phyloP scores from a whole-genome alignment of 2,329 filamentous ascomycete species.

The Diaporthe longicolla region DNA sequence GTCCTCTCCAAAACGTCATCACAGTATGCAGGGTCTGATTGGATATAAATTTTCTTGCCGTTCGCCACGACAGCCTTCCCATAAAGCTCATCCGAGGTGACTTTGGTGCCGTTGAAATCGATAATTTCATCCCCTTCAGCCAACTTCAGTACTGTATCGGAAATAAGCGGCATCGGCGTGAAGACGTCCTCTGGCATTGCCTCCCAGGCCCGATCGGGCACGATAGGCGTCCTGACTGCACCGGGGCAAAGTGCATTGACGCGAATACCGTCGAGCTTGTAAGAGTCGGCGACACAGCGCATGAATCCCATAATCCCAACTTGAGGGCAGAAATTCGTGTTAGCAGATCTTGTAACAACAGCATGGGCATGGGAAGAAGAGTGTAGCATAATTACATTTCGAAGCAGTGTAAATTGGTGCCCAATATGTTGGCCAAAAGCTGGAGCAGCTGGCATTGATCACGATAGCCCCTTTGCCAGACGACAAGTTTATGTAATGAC shows the following conservation, averaged over 20 bases:
- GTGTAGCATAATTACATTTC: slow-evolving; percentile 36
- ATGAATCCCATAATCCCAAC: slow-evolving; percentile 36
- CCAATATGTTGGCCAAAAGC: slow-evolving; percentile 41
- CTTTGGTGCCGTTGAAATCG: slow-evolving; percentile 30
- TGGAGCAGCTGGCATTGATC: slow-evolving; percentile 38
- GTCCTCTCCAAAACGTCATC: slow-evolving; percentile 29
- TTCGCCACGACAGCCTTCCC: slow-evolving; percentile 35
- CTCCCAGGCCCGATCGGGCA: slow-evolving; percentile 17
- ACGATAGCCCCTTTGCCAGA: slow-evolving; percentile 39
- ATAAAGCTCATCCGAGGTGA: slow-evolving; percentile 13
- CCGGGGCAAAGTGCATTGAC: slow-evolving; percentile 39
- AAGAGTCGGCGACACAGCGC: slow-evolving; percentile 32
- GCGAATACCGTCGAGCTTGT: slow-evolving; percentile 35
- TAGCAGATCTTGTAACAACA: background rate
- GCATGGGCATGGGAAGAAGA: accelerated
- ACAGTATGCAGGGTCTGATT: slow-evolving; percentile 20
- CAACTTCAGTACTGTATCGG: slow-evolving; percentile 30
- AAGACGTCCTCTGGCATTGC: slow-evolving; percentile 31
- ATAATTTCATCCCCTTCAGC: slow-evolving; percentile 32
- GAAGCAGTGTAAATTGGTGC: slow-evolving; percentile 40
- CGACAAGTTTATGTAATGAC: slow-evolving; percentile 39
- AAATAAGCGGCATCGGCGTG: slow-evolving; percentile 31
- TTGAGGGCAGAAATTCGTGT: background rate
- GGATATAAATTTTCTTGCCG: slow-evolving; percentile 37
- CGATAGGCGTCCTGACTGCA: slow-evolving; percentile 34